These are phyloP conservation scores for Ophiostoma sp. DNA, from an alignment of 2,329 filamentous ascomycete genomes.

Conservation along the genomic window DNA sequence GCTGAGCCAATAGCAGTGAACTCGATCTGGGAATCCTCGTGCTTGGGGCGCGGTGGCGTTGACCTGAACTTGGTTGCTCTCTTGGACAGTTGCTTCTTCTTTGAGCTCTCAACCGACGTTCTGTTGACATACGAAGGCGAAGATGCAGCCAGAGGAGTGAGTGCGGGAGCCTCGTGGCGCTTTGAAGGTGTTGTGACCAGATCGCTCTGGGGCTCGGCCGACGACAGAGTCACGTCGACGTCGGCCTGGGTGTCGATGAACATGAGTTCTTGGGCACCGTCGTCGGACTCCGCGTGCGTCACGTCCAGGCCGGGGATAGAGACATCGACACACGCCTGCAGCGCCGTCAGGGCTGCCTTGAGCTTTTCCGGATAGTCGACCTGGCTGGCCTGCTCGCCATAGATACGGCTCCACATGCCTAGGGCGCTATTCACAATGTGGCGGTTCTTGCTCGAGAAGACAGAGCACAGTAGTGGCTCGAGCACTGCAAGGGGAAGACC, in stretches of 20 bases:
- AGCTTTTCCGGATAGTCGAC: conserved; percentile 62
- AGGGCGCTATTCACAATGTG: conserved; percentile 48
- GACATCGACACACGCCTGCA: conserved; percentile 51
- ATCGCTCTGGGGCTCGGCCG: conserved; percentile 29
- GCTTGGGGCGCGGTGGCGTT: conserved; percentile 52
- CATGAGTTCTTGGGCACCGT: conserved; percentile 34
- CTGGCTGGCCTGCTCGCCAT: conserved; percentile 50
- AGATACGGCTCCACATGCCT: conserved; percentile 63
- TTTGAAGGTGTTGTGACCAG: conserved; percentile 29
- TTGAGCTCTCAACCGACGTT: not conserved
- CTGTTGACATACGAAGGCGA: conserved; percentile 23
- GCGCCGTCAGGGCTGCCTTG: conserved; percentile 54
- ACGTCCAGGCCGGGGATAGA: conserved; percentile 42
- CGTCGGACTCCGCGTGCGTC: conserved; percentile 36
- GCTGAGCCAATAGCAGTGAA: conserved; percentile 64
- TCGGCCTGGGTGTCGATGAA: conserved; percentile 51
- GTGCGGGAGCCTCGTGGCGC: conserved; percentile 21
- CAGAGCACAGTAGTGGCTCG: conserved; percentile 50
- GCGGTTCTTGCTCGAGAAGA: conserved; percentile 54
- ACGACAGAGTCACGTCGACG: conserved; percentile 31
- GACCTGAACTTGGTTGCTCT: conserved; percentile 28
- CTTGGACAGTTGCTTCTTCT: conserved; percentile 5
- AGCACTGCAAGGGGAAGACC: conserved; percentile 42
- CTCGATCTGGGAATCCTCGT: conserved; percentile 77
- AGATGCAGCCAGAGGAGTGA: conserved; percentile 19